Base-by-base conservation (phyloP, 345 rosid species). In the Turritis glabra region DNA sequence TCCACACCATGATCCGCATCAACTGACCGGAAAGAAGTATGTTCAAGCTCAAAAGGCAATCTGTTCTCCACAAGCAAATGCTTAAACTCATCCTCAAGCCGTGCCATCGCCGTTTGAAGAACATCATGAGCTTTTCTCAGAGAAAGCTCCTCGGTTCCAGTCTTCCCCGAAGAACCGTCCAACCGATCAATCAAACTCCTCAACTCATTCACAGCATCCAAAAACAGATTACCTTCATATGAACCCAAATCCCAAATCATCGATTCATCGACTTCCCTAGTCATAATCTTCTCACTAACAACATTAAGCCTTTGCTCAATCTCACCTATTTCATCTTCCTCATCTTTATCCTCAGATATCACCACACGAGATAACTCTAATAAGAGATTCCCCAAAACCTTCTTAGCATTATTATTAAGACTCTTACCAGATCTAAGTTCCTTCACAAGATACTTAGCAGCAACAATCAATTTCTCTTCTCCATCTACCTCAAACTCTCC, bases 81-180 rank as follows among this genome's bases (percentile, higher is more conserved):
- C 81, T 79, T 85, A 35, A 93, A 91, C 83, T 91, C 98, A 27
- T 89, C 91, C 82, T 88, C 98, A 1, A 93, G 92, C 86, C 96
- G 84, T 23, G 81, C 81, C 98, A 93, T 93, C 4, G 92, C 92
- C 8, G 79, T 83, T 70, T 91, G 97, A 79, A 93, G 90, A 77
- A 89, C 84, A 78, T 89, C 88, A 38, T 88, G 88, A 53, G 93
- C 90, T 79, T 83, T 89, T 32, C 83, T 77, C 19, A 91, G 32
- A 53, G 86, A 68, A 26, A 75, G 77, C 64, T 68, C 84, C 71
- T 84, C 84, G 8, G 35, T 80, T 25, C 65, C 80, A 18, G 65
- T 78, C 25, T 70, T 66, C n/a, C 57, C 46, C 40, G 71, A 40
- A 71, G 77, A 79, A 53, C 69, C 67, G 58, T 88, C 96, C 33